Conservation (phyloP, 345 rosid genomes). For the Excoecaria cochinchinensis region DNA sequence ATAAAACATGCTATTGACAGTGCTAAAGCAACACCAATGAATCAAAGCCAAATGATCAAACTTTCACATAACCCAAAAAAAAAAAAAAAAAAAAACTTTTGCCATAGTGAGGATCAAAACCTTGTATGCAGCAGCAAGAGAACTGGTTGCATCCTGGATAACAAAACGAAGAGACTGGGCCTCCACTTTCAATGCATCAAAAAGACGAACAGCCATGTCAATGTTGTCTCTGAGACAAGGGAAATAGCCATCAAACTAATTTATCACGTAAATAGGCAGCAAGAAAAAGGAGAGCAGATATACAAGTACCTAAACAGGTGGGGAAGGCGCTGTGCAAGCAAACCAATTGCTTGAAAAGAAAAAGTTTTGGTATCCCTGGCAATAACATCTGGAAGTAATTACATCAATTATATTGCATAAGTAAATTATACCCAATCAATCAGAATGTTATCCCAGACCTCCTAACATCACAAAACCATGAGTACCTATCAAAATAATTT, state of each 20-base stretch:
- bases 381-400: conserved; percentile 48
- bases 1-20: neutral
- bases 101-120: conserved; percentile 32
- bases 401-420: conserved; percentile 13
- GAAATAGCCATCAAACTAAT: conserved; percentile 20
- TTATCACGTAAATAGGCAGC: conserved; percentile 16
- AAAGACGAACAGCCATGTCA: conserved; percentile 89
- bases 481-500: conserved; percentile 12
- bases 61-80: neutral
- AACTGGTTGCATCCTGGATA: conserved; percentile 78
- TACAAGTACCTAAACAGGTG: conserved; percentile 78
- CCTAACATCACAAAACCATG: neutral
- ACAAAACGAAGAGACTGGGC: conserved; percentile 63
- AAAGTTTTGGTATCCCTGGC: conserved; percentile 73
- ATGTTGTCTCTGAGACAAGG: conserved; percentile 65
- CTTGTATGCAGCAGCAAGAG: conserved; percentile 87
- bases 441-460: neutral
- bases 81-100: neutral
- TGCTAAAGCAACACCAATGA: neutral
- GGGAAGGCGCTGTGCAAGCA: conserved; percentile 85
- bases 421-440: conserved; percentile 18
- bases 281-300: conserved; percentile 16
- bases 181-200: conserved; percentile 80
- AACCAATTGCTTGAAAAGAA: conserved; percentile 90
- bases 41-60: neutral